Evolutionary conservation across 202 grass and related monocot species (phyloP), one percentile per base, ranked within the genome.

Genomic region (Setaria italica): DNA sequence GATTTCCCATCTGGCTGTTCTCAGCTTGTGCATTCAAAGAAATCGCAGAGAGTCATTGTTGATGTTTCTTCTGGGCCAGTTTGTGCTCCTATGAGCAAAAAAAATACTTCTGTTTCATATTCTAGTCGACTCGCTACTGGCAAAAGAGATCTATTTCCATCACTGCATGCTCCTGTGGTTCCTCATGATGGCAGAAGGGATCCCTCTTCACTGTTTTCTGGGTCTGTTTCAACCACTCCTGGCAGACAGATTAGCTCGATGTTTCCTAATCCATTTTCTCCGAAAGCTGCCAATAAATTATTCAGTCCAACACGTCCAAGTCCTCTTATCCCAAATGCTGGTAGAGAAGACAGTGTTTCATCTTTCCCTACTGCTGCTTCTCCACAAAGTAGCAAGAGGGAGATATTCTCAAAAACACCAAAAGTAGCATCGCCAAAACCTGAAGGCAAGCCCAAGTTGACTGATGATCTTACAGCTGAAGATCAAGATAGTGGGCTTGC

Each of bases 21-120:
- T 62, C 86, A 83, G 70, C 90, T 95, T 84, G 96, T 98, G 77
- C 91, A 84, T 63, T 74, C 19, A 0, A 98, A 98, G 86, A 98
- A 87, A 84, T 94, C 90, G 7, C 70, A 85, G 73, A 89, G 62
- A 67, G 63, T 98, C 43, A 47, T 95, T 12, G 48, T 73, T 86
- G 93, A 95, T 66, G 82, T 95, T 80, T 94, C 82, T 88, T 88
- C 76, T 14, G 72, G 87, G 80, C 84, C 91, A 67, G 74, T 37
- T 68, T 92, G 59, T 88, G 75, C 79, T 42, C 48, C 53, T 64
- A 51, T 45, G 71, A 59, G 67, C 9, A 67, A 85, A 85, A 90
- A 77, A 85, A 72, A 71, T 9, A 77, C 51, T 65, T 3, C 29
- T 4, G 67, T 77, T 71, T 48, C 69, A 63, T 87, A 76, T 82